These are phyloP conservation scores for Botrytis porri DNA, from an alignment of 2,329 filamentous ascomycete species.

Conservation along the genomic window DNA sequence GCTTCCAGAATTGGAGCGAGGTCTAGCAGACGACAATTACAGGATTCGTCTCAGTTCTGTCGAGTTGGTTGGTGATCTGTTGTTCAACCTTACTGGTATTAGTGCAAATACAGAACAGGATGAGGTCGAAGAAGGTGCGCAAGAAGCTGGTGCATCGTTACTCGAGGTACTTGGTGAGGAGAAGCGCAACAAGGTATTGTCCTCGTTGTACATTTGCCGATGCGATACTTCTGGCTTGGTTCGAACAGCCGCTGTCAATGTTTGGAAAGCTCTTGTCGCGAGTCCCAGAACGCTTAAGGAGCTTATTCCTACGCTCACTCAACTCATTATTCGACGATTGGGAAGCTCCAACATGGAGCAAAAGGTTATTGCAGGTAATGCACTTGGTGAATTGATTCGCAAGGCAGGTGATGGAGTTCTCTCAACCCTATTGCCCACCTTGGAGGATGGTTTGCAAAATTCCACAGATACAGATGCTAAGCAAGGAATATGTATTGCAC, in stretches of 20 bases:
- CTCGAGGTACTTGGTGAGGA: slow-evolving; percentile 93
- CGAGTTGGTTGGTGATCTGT: slow-evolving; percentile 89
- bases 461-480: slow-evolving; percentile 90
- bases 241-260: slow-evolving; percentile 80
- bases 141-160: slow-evolving; percentile 88
- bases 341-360: slow-evolving; percentile 98
- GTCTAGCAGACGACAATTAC: slow-evolving; percentile 95
- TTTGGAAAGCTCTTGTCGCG: slow-evolving; percentile 96
- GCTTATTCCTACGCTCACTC: slow-evolving; percentile 88
- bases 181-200: slow-evolving; percentile 93
- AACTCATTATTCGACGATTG: slow-evolving; percentile 88
- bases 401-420: slow-evolving; percentile 95
- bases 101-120: slow-evolving; percentile 76
- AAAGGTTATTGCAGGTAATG: slow-evolving; percentile 97
- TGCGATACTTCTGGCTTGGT: slow-evolving; percentile 94
- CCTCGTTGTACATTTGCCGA: slow-evolving; percentile 95
- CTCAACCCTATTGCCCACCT: slow-evolving; percentile 79
- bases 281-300: slow-evolving; percentile 92
- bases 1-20: slow-evolving; percentile 90
- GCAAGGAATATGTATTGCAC: slow-evolving; percentile 94
- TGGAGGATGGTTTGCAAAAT: slow-evolving; percentile 85
- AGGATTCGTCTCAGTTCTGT: slow-evolving; percentile 98
- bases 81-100: slow-evolving; percentile 97
- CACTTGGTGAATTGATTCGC: slow-evolving; percentile 91
- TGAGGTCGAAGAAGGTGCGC: slow-evolving; percentile 73